These are phyloP conservation scores for Hypoxylon intermedium DNA, from an alignment of 495 filamentous ascomycete species.

Conservation along the genomic window DNA sequence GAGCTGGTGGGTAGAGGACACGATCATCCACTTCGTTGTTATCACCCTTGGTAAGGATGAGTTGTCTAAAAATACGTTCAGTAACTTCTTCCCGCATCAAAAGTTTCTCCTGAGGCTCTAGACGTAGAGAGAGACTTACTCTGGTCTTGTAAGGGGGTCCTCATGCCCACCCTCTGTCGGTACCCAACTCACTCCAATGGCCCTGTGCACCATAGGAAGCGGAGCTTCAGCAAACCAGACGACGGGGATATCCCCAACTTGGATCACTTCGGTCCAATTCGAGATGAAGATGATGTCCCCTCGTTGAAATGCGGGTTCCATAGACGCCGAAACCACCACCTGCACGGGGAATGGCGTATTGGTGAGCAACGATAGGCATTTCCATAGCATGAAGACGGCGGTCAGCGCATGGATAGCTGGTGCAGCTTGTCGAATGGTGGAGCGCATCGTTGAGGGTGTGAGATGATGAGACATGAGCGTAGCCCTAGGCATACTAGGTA, in stretches of 20 bases:
- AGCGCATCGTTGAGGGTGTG: too few species aligned
- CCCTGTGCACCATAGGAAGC: conserved; percentile 50
- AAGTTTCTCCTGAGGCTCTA: too few species aligned
- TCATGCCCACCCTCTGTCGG: neutral
- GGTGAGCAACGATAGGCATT: conserved; percentile 20
- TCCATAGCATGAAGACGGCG: conserved; percentile 41
- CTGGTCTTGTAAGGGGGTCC: neutral
- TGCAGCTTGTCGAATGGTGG: too few species aligned
- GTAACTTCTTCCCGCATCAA: too few species aligned
- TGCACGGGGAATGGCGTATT: conserved; percentile 31
- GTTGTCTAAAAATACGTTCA: conserved; percentile 10
- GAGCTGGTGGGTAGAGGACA: neutral
- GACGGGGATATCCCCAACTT: conserved; percentile 44
- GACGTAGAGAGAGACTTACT: too few species aligned
- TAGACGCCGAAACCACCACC: conserved; percentile 41
- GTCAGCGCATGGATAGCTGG: too few species aligned
- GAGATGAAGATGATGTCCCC: conserved; percentile 46
- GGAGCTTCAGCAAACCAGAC: conserved; percentile 41
- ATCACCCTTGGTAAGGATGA: conserved; percentile 8
- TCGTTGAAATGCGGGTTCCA: conserved; percentile 48
- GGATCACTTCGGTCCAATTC: conserved; percentile 30
- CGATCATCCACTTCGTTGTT: conserved; percentile 13
- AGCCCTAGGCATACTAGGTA: too few species aligned
- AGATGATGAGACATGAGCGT: too few species aligned
- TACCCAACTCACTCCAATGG: conserved; percentile 33